A percentile compares a stretch with the other conserved stretches of the same genome.
Evolutionary conservation across 225 moss, liverwort and hornwort species (phyloP).

Genomic region (Bryum argenteum): DNA sequence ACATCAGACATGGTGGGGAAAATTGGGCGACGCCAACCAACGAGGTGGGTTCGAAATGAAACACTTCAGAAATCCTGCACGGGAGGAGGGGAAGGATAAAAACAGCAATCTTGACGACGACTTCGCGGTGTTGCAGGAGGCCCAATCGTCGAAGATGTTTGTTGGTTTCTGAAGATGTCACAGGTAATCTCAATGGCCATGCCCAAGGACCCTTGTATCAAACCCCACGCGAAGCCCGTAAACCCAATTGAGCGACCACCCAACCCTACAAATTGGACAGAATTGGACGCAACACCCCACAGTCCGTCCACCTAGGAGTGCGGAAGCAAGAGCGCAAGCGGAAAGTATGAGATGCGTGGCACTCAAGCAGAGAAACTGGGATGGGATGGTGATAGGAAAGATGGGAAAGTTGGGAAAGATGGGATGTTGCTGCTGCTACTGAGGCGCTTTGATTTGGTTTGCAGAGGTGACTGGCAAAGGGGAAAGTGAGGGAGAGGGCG

Average conservation of each 20-base stretch:
- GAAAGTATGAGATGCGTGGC: background rate
- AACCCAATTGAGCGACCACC: background rate
- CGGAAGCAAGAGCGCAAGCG: too few species aligned
- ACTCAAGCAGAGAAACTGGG: background rate
- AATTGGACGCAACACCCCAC: background rate
- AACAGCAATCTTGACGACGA: slow-evolving; percentile 4
- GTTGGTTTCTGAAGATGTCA: slow-evolving; percentile 41
- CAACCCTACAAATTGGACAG: background rate
- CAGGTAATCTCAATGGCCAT: slow-evolving; percentile 60
- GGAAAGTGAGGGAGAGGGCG: background rate
- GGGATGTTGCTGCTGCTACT: background rate
- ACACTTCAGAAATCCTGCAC: background rate
- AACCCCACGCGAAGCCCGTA: background rate
- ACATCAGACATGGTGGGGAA: slow-evolving; percentile 53
- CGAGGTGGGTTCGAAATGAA: background rate
- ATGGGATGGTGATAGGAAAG: background rate
- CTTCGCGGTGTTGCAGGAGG: slow-evolving; percentile 38
- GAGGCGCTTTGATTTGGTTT: too few species aligned
- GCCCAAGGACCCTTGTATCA: slow-evolving; percentile 30
- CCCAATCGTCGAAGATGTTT: slow-evolving; percentile 33
- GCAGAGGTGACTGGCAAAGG: background rate
- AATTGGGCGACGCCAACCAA: background rate
- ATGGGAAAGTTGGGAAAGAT: background rate
- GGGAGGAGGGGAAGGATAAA: background rate
- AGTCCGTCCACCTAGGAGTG: background rate